Base-by-base conservation (phyloP, 495 filamentous ascomycete genomes). In the Talaromyces borbonicus region DNA sequence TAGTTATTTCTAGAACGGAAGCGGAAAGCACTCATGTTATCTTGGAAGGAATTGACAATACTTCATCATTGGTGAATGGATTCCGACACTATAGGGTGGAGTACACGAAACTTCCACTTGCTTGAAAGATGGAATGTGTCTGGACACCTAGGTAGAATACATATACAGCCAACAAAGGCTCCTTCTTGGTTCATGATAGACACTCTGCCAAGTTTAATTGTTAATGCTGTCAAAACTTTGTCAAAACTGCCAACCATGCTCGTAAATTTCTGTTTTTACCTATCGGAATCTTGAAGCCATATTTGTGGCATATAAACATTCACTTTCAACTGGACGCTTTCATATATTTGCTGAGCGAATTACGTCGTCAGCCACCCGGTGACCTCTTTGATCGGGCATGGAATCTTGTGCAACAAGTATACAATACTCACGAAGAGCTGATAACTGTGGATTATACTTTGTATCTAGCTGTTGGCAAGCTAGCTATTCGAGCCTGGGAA, bases 271-370 rank as follows among this genome's bases (percentile, higher is more conserved):
- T 41, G 20, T 23, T 41, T 41, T 41, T n/a, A n/a, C n/a, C 31
- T 15, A 33, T 33, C n/a, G 31, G 12, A 33, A 51, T 48, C 24
- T 55, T 60, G 5, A 53, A 56, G 26, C 54, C 50, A 9, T 69
- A 62, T 40, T 51, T 49, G 6, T 65, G 63, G 59, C 58, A 63
- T 46, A 56, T 61, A 32, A 53, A 62, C 14, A 56, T 61, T 19
- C 55, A 69, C 35, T 61, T 68, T 49, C 64, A 61, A 9, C 63
- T 62, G 55, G 60, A 66, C 25, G 67, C 66, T 7, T 56, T 71
- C 15, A 66, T 72, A 1, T 62, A 61, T 36, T 56, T 72, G 41
- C 43, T 71, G 5, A 61, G 59, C 14, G 67, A 67, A 30, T 54
- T 72, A 35, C 58, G 55, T 14, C 42, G 48, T 18, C 56, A 33